Base-by-base conservation (phyloP, 1,139 yeast genomes). In the Pneumocystis oryctolagi region DNA sequence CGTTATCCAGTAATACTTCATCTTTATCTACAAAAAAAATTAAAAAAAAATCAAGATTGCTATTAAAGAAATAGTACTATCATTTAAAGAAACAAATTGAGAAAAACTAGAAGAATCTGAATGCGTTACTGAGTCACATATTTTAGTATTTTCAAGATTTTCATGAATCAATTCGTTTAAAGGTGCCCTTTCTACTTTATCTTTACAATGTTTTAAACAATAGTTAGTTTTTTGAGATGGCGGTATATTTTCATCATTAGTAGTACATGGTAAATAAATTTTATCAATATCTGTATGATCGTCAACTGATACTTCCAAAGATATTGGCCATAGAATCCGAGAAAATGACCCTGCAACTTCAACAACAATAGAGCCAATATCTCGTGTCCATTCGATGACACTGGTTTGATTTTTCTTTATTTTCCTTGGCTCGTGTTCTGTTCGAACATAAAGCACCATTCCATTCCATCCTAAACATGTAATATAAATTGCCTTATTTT, bases 381-480 rank as follows among this genome's bases (percentile, higher is more conserved):
- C 37, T 4, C 37, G 42, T 9, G 1, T 14, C 40, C 42, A 57
- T 20, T 35, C 59, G 5, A 57, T n/a, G 30, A 30, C 59, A 57
- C 59, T 35, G 9, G 30, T 35, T 12, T 57, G 34, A 12, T 14
- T 14, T 30, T 57, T 57, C 5, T 20, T 39, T 39, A 57, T 20
- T 20, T 35, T 35, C 14, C 42, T 57, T 9, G 59, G 59, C 8
- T 20, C 42, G 30, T 20, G 16, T 12, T 20, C 59, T 6, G 3
- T 57, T 18, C 20, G 59, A 16, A 35, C 14, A 25, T 39, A n/a
- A 39, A 57, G 42, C 12, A 57, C 28, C 42, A 57, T 35, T 4
- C 59, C 59, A 39, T 57, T 57, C 42, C 42, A 57, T 30, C 59
- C 59, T 57, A 57, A 20, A 57, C 59, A 57, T 6, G 40, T 35